Conservation (phyloP, 2,329 filamentous ascomycete genomes). For the Amauroascus verrucosus region DNA sequence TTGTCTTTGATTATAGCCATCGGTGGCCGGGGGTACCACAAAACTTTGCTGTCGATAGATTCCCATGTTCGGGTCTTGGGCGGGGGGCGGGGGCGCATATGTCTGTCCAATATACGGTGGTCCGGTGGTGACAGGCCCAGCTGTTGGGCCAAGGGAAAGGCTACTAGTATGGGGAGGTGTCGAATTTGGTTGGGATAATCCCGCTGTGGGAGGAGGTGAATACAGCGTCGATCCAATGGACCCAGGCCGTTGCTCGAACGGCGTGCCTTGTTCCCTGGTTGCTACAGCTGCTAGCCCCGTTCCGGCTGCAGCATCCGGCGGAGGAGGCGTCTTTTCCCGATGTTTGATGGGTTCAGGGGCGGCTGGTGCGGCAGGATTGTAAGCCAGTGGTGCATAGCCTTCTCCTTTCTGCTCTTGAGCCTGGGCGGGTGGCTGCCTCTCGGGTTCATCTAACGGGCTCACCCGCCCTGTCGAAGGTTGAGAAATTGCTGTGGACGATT, state of each 20-base stretch:
- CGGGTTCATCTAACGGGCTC: conserved; percentile 11
- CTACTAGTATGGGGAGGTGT: conserved; percentile 15
- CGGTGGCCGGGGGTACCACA: conserved; percentile 11
- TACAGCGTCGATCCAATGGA: conserved; percentile 22
- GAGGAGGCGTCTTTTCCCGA: conserved; percentile 57
- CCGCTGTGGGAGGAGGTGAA: conserved; percentile 31
- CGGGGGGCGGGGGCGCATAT: conserved; percentile 24
- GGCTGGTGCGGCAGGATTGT: conserved; percentile 56
- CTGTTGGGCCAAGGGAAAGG: conserved; percentile 24
- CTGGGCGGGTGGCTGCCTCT: conserved; percentile 4
- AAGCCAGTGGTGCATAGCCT: conserved; percentile 46
- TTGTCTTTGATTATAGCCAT: conserved; percentile 7
- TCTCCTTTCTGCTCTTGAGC: conserved; percentile 23
- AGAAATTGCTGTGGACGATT: conserved; percentile 16
- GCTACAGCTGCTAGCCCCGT: conserved; percentile 37
- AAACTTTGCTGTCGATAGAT: conserved; percentile 26
- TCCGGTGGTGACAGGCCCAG: conserved; percentile 13
- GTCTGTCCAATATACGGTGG: conserved; percentile 16
- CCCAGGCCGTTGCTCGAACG: conserved; percentile 23
- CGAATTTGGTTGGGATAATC: conserved; percentile 20
- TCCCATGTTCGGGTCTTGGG: conserved; percentile 29
- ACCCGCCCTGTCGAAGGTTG: conserved; percentile 18
- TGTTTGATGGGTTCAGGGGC: conserved; percentile 55
- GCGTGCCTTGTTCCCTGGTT: conserved; percentile 28
- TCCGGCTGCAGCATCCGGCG: conserved; percentile 43